These are phyloP conservation scores for Firmiana major DNA, from an alignment of 345 rosid species.

Conservation along the genomic window DNA sequence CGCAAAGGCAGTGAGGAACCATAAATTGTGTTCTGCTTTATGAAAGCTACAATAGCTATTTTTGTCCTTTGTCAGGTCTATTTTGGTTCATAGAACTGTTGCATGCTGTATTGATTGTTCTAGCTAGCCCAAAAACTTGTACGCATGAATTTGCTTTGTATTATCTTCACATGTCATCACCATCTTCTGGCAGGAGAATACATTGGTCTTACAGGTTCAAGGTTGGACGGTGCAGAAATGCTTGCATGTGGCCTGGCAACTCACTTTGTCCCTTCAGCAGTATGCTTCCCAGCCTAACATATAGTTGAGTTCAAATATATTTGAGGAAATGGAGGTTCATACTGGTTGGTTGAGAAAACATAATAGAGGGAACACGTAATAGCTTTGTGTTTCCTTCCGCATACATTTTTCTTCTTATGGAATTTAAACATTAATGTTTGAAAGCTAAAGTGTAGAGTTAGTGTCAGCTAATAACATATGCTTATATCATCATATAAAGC, in stretches of 20 bases:
- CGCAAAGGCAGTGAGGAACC: not conserved
- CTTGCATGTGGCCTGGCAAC: conserved; percentile 88
- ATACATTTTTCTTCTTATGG: not conserved
- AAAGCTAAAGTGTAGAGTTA: not conserved
- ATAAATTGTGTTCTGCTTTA: not conserved
- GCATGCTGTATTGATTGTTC: conserved; percentile 9
- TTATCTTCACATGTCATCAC: not conserved
- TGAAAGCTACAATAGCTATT: not conserved
- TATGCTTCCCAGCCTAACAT: conserved; percentile 27
- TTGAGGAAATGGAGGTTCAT: not conserved
- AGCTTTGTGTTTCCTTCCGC: not conserved
- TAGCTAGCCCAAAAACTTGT: not conserved
- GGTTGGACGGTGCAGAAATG: conserved; percentile 86
- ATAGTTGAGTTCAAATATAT: conserved; percentile 5
- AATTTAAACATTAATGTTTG: not conserved
- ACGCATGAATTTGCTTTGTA: not conserved
- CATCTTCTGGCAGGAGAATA: conserved; percentile 55
- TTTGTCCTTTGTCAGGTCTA: not conserved
- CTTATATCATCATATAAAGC: not conserved
- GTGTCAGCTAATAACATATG: not conserved
- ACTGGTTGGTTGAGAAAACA: conserved; percentile 10
- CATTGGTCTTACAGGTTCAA: conserved; percentile 70
- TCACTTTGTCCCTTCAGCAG: conserved; percentile 67
- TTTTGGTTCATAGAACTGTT: conserved; percentile 2
- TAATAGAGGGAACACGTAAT: conserved; percentile 2